phyloP scores from a whole-genome alignment of 2,329 filamentous ascomycete species.

The Stemphylium beticola region DNA sequence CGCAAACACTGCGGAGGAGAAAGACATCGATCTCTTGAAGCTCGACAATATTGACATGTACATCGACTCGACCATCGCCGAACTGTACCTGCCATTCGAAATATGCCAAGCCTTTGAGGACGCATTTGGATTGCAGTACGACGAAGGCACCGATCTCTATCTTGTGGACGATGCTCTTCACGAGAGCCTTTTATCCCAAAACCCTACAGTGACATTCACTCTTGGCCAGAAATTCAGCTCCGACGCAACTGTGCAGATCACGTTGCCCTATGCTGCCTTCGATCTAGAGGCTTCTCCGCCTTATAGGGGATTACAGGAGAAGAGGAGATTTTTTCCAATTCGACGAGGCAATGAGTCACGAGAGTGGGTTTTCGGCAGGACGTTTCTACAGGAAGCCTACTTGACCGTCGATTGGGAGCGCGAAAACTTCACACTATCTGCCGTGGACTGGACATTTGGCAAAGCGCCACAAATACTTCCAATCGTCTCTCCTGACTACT shows the following conservation, averaged over 20 bases:
- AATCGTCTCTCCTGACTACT: slow-evolving; percentile 42
- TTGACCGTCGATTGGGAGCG: slow-evolving; percentile 58
- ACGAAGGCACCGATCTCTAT: slow-evolving; percentile 69
- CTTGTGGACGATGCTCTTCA: slow-evolving; percentile 65
- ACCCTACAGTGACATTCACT: slow-evolving; percentile 54
- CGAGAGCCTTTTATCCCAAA: slow-evolving; percentile 55
- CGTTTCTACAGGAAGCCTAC: slow-evolving; percentile 73
- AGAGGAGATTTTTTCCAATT: slow-evolving; percentile 71
- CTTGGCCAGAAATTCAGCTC: slow-evolving; percentile 47
- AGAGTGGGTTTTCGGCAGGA: slow-evolving; percentile 68
- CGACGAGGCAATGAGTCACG: slow-evolving; percentile 60
- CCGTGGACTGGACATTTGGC: slow-evolving; percentile 43
- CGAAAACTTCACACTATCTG: slow-evolving; percentile 55
- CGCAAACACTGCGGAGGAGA: slow-evolving; percentile 34
- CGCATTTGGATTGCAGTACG: slow-evolving; percentile 69
- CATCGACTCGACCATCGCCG: slow-evolving; percentile 58
- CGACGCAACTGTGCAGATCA: slow-evolving; percentile 51
- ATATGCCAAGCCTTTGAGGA: slow-evolving; percentile 70
- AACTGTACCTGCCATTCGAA: slow-evolving; percentile 56
- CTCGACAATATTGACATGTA: slow-evolving; percentile 50
- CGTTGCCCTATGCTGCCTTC: slow-evolving; percentile 58
- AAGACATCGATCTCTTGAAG: slow-evolving; percentile 46
- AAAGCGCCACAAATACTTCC: slow-evolving; percentile 36
- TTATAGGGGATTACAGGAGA: slow-evolving; percentile 64
- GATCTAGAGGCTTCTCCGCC: slow-evolving; percentile 54